Evolutionary conservation across 805 yeast genomes (phyloP).

Genomic region (Danielia oregonensis): DNA sequence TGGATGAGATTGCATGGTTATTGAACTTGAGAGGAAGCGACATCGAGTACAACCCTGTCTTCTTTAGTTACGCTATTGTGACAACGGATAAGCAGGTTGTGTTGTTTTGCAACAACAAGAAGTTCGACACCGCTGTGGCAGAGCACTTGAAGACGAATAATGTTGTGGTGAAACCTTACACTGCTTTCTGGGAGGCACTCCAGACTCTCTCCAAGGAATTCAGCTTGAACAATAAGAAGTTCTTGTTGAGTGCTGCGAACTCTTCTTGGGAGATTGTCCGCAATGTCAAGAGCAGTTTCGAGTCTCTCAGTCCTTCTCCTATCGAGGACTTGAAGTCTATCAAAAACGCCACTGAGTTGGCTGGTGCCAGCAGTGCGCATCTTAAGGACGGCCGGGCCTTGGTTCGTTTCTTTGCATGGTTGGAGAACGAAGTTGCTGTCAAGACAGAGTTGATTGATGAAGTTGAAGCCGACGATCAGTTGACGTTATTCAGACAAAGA

Average conservation of each 20-base stretch:
- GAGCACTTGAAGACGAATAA: conserved; percentile 22
- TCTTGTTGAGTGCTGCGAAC: conserved; percentile 26
- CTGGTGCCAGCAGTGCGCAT: conserved; percentile 51
- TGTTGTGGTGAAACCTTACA: conserved; percentile 38
- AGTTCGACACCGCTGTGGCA: conserved; percentile 32
- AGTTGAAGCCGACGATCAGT: conserved; percentile 53
- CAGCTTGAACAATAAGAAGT: conserved; percentile 23
- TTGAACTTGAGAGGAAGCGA: conserved; percentile 52
- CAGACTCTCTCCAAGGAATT: conserved; percentile 35
- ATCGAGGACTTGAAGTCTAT: conserved; percentile 50
- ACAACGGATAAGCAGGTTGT: conserved; percentile 26
- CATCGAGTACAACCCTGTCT: conserved; percentile 53
- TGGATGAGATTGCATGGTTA: conserved; percentile 54
- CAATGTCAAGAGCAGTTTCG: conserved; percentile 27
- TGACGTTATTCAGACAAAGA: conserved; percentile 31
- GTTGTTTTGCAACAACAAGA: conserved; percentile 41
- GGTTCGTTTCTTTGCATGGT: conserved; percentile 53
- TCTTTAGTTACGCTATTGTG: conserved; percentile 41
- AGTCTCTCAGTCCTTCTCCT: conserved; percentile 30
- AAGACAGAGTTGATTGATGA: conserved; percentile 48
- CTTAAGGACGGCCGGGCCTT: conserved; percentile 58
- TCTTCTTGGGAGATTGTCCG: conserved; percentile 41
- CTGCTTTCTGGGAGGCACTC: conserved; percentile 43
- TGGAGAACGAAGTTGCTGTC: conserved; percentile 48
- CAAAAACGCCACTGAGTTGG: conserved; percentile 46